These are phyloP conservation scores for Umbelopsis sp. DNA, from an alignment of 192 early-diverging fungal species.

Conservation along the genomic window DNA sequence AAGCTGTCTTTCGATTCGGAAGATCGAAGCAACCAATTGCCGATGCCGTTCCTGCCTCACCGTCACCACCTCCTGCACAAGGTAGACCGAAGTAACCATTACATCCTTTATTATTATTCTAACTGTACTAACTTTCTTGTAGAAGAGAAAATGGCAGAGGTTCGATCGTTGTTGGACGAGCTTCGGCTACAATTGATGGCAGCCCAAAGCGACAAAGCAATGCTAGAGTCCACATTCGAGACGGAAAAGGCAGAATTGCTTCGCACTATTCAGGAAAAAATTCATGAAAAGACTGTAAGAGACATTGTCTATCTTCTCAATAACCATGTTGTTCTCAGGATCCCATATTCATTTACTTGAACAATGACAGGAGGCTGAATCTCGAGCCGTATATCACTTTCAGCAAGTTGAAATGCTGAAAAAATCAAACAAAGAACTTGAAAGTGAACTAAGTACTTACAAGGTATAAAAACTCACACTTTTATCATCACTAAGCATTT, in stretches of 20 bases:
- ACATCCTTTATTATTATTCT: neutral
- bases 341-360: neutral
- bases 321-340: neutral
- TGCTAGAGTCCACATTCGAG: neutral
- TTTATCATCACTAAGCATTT: no score
- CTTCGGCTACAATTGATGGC: slow-evolving; percentile 14
- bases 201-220: slow-evolving; percentile 12
- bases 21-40: neutral
- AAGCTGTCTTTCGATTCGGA: slow-evolving; percentile 9
- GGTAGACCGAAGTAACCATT: neutral
- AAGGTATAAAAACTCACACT: neutral
- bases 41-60: neutral
- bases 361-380: slow-evolving; percentile 15
- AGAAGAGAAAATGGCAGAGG: slow-evolving; percentile 6
- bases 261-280: slow-evolving; percentile 1
- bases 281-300: neutral
- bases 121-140: neutral
- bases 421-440: neutral
- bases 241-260: slow-evolving; percentile 7
- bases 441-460: neutral
- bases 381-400: slow-evolving; percentile 20
- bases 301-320: neutral
- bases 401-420: slow-evolving; percentile 8
- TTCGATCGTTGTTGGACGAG: slow-evolving; percentile 4
- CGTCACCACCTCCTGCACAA: slow-evolving; percentile 8